phyloP scores from a whole-genome alignment of 106 monocot species.

The Dendrobium catenatum region DNA sequence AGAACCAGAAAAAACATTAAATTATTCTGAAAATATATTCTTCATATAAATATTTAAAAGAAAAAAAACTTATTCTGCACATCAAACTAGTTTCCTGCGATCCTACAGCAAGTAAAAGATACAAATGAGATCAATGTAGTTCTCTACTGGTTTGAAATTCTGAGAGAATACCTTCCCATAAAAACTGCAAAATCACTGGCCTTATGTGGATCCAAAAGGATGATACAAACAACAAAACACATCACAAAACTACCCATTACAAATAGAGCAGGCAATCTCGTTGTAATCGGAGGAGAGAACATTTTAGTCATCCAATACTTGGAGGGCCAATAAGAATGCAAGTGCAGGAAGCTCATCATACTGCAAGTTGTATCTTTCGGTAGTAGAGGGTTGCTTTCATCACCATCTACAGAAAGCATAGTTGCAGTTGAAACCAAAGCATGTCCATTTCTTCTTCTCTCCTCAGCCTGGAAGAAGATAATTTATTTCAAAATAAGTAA shows the following conservation, averaged over 20 bases:
- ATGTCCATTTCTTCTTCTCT: constrained; percentile 1
- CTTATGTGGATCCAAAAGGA: constrained; percentile 53
- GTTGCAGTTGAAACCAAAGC: constrained; percentile 2
- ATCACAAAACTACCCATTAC: constrained; percentile 34
- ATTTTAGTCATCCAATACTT: constrained; percentile 8
- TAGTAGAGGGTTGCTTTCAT: constrained; percentile 31
- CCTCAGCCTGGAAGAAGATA: constrained; percentile 25
- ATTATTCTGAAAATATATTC: too few relatives aligned
- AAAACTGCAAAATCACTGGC: constrained; percentile 31
- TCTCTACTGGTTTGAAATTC: background rate
- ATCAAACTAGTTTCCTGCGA: too few relatives aligned
- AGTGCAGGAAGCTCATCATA: constrained; percentile 7
- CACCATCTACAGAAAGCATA: background rate
- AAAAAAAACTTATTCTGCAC: too few relatives aligned
- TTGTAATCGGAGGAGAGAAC: constrained; percentile 17
- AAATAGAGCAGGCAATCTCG: constrained; percentile 26
- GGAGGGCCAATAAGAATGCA: constrained; percentile 15
- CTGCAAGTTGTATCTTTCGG: constrained; percentile 8
- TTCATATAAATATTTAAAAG: too few relatives aligned
- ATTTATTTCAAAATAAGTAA: background rate
- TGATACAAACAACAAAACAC: constrained; percentile 65
- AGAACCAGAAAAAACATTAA: too few relatives aligned
- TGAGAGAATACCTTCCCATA: constrained; percentile 32
- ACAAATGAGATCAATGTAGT: too few relatives aligned
- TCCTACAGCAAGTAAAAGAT: too few relatives aligned